Conservation (phyloP, 2,329 filamentous ascomycete genomes). For the Botrytis sinoallii region DNA sequence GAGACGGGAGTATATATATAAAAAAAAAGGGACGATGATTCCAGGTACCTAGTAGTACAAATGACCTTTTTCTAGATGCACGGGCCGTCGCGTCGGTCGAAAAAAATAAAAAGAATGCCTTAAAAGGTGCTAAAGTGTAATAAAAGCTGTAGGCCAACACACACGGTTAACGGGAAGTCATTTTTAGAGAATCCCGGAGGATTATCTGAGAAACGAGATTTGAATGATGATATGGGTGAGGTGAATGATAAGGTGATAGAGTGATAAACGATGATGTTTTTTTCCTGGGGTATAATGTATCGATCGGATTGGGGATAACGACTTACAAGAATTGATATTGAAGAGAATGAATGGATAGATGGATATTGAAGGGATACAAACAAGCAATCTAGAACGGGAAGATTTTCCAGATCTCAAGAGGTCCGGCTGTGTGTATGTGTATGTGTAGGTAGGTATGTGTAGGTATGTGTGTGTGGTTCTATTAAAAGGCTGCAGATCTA, state of each 20-base stretch:
- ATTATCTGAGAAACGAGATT: slow-evolving; percentile 4
- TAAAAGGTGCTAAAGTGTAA: neutral
- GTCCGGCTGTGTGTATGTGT: slow-evolving; percentile 12
- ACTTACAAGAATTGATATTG: neutral
- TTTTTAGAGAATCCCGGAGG: slow-evolving; percentile 5
- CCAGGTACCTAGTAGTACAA: slow-evolving; percentile 8
- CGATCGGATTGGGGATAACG: slow-evolving; percentile 1
- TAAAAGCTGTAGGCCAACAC: neutral
- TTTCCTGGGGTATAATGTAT: neutral
- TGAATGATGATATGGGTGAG: neutral
- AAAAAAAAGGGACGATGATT: neutral
- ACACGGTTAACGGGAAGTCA: slow-evolving; percentile 13
- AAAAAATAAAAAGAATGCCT: slow-evolving; percentile 10
- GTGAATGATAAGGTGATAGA: neutral
- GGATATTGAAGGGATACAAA: neutral
- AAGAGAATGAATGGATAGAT: neutral
- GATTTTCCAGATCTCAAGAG: neutral
- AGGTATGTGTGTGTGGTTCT: slow-evolving; percentile 7
- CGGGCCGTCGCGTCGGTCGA: neutral
- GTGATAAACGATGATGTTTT: neutral
- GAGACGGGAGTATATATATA: neutral
- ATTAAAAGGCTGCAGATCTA: slow-evolving; percentile 1
- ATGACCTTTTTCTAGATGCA: slow-evolving; percentile 16
- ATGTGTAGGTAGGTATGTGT: too few relatives aligned
- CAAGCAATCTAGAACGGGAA: slow-evolving; percentile 11